Evolutionary conservation across 768 basidiomycete genomes (phyloP), one percentile per base, ranked within the genome.

Genomic region (Phylloporus sp.): DNA sequence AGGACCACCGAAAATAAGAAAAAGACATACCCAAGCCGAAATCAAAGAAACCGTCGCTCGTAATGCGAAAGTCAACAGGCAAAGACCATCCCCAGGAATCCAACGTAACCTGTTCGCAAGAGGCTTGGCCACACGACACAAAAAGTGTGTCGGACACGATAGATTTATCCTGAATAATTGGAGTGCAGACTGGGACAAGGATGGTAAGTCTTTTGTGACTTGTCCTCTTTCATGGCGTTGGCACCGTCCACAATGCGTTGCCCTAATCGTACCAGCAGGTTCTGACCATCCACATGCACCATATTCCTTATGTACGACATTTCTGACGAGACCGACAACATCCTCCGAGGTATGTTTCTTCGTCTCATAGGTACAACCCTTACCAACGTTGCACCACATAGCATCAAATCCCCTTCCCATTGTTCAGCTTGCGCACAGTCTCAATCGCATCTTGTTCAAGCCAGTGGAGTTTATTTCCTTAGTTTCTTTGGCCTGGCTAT

Each of bases 371-470:
- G 4, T 2, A n/a, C 15, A 1, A 6, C n/a, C 6, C 18, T 38
- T 20, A 2, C n/a, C 12, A 34, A 32, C 16, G 34, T 4, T 11
- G 1, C 20, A 7, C 32, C 27, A 2, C 11, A 10, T 59, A 84
- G 81, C 55, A 54, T 82, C 15, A 48, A 63, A 11, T 72, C 78
- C 3, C 66, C 70, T 6, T 68, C 71, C 81, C 7, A 74, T 93
- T 20, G 80, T 88, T 2, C 72, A 63, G 4, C 76, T 94, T 5
- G 73, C 82, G 0, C 85, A 86, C 55, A 80, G 80, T 11, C 72
- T 93, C 6, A 80, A 84, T 35, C 76, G 86, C 4, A 86, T 86
- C 0, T 70, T 92, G 32, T 89, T 89, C 76, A 90, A 85, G 87
- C 89, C 62, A 44, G 81, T 74, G 6, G 15, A 4, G 3, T 23